Percentiles rank a stretch among this genome's conserved stretches.
Evolutionary conservation across 805 yeast genomes (phyloP).

Genomic region (Teunomyces pallodes): DNA sequence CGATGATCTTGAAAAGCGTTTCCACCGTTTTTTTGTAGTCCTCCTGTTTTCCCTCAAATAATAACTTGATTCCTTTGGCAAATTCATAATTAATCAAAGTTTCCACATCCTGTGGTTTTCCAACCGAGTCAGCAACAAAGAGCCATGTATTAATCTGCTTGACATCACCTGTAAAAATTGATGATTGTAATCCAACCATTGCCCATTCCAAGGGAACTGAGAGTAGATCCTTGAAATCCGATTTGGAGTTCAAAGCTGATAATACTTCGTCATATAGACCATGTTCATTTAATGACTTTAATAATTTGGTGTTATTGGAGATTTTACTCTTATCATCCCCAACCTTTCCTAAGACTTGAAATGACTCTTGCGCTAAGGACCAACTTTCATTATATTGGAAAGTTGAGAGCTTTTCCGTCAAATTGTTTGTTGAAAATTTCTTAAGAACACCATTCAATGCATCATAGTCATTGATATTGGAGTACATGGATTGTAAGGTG

Average conservation of each 20-base stretch:
- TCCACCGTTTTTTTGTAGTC: conserved; percentile 42
- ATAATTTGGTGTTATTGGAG: conserved; percentile 49
- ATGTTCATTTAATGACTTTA: conserved; percentile 72
- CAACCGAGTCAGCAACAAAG: conserved; percentile 44
- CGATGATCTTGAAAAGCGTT: conserved; percentile 56
- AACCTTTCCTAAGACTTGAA: conserved; percentile 56
- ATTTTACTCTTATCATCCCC: conserved; percentile 30
- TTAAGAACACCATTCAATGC: conserved; percentile 83
- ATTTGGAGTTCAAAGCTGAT: conserved; percentile 42
- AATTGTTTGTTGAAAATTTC: conserved; percentile 62
- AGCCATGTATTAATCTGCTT: conserved; percentile 58
- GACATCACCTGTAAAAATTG: conserved; percentile 62
- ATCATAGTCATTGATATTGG: conserved; percentile 85
- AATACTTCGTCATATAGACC: conserved; percentile 70
- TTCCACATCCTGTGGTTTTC: conserved; percentile 45
- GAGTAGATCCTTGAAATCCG: conserved; percentile 16
- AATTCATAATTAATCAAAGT: conserved; percentile 59
- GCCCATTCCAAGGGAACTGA: conserved; percentile 55
- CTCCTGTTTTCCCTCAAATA: conserved; percentile 30
- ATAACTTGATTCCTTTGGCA: conserved; percentile 58
- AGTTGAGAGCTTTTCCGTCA: conserved; percentile 74
- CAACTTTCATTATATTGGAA: conserved; percentile 84
- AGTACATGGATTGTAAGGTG: conserved; percentile 75
- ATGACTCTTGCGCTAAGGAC: conserved; percentile 83
- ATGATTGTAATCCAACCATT: conserved; percentile 69